phyloP scores from a whole-genome alignment of 169 alveolate genomes.

The Plasmodium yoelii region DNA sequence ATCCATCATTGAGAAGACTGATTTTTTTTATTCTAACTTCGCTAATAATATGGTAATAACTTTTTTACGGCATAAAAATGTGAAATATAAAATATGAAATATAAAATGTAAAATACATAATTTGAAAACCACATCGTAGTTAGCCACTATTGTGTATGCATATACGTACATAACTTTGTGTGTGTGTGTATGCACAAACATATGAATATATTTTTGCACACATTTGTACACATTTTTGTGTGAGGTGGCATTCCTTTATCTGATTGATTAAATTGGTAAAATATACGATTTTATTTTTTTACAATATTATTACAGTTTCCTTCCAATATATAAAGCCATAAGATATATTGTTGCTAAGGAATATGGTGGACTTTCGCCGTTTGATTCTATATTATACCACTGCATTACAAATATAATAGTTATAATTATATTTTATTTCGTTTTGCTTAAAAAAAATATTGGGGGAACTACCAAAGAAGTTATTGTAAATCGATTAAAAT shows the following conservation, averaged over 20 bases:
- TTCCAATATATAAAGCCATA: conserved; percentile 50
- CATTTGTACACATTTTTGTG: neutral
- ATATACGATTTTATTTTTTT: neutral
- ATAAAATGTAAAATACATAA: too few relatives aligned
- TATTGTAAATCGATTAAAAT: conserved; percentile 1
- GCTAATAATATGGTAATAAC: conserved; percentile 38
- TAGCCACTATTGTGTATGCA: too few relatives aligned
- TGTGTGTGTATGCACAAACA: neutral
- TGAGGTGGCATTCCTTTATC: too few relatives aligned
- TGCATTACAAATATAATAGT: conserved; percentile 30
- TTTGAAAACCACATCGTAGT: too few relatives aligned
- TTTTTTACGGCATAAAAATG: neutral
- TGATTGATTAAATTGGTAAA: neutral
- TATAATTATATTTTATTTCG: conserved; percentile 23
- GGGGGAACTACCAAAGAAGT: conserved; percentile 53
- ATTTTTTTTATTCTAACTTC: conserved; percentile 28
- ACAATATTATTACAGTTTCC: conserved; percentile 22
- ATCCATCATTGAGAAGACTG: conserved; percentile 41
- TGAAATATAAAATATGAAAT: too few relatives aligned
- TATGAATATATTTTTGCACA: neutral
- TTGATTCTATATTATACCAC: conserved; percentile 25
- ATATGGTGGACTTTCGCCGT: conserved; percentile 4
- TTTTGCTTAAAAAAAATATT: conserved; percentile 16
- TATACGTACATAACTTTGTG: neutral
- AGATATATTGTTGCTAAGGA: conserved; percentile 11